Evolutionary conservation across 805 yeast species (phyloP), one percentile per base, ranked within the genome.

Genomic region (Yamadazyma sp.): DNA sequence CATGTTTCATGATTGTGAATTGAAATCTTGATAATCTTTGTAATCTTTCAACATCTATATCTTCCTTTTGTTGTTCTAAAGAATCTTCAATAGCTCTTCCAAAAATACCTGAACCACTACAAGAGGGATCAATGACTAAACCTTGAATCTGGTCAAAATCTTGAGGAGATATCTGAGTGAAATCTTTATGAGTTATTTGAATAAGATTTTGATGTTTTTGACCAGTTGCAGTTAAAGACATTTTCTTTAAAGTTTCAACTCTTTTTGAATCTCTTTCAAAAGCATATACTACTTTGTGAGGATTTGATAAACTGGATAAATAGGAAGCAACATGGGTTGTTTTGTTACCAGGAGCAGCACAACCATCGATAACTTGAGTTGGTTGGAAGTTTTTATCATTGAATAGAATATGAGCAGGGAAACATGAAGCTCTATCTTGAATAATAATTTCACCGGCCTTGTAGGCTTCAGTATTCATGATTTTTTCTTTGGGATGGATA

Each of bases 311-410:
- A 3, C 12, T 13, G 7, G 10, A 16, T 15, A 86, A 58, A 33
- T 75, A 65, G 0, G 93, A 77, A 0, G 96, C 96, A 15, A 82
- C 63, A 60, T 91, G 98, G 0, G 97, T 86, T 0, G 99, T 93
- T 56, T 93, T 94, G 59, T 93, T 93, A 4, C 99, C 99, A 4
- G 99, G 99, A 0, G 99, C 98, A 2, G 98, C 89, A 62, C 97
- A 89, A 1, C 96, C 83, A 61, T 93, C 99, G 29, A 93, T 84
- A 8, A 88, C 78, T 16, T 69, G 59, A 39, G 75, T 81, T 29
- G 80, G 82, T 2, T 35, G 33, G 4, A 75, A 67, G 1, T 55
- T 36, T 0, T 91, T 86, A 35, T 60, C 63, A 25, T 47, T 40
- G 42, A 76, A 69, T 31, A 93, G 60, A 18, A 93, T 88, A 41